phyloP scores from a whole-genome alignment of 768 basidiomycete genomes.

The Clitopilus passeckerianus region DNA sequence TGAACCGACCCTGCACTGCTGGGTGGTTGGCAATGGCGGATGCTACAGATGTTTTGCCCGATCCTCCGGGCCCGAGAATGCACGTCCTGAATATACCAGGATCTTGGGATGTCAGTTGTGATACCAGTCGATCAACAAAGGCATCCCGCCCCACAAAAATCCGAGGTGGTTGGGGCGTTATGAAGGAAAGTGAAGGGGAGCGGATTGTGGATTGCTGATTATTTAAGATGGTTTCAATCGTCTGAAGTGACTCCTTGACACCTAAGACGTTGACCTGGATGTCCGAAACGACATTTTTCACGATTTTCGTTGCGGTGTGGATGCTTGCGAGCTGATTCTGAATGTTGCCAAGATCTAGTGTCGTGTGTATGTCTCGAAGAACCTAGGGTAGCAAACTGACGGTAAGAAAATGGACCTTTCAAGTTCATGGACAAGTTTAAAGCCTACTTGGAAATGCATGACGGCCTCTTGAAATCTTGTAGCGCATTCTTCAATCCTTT shows the following conservation, averaged over 20 bases:
- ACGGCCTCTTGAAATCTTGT: neutral
- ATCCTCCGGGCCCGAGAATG: constrained; percentile 27
- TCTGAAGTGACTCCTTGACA: neutral
- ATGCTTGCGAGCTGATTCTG: no score
- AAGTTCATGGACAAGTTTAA: no score
- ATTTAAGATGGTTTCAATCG: neutral
- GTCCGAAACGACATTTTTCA: no score
- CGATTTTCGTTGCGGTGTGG: no score
- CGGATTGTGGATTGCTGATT: neutral
- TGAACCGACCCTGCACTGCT: constrained; percentile 16
- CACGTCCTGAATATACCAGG: constrained; percentile 5
- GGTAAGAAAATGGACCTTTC: no score
- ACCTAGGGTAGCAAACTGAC: no score
- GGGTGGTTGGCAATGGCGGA: constrained; percentile 23
- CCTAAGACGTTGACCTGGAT: no score
- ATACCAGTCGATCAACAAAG: neutral
- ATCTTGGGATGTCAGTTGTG: neutral
- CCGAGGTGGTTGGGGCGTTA: neutral
- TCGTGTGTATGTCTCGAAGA: no score
- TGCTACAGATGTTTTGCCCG: constrained; percentile 33
- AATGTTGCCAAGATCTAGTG: no score
- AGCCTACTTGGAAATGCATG: neutral
- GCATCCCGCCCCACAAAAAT: neutral
- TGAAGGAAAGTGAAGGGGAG: neutral
- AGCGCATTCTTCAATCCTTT: neutral